Evolutionary conservation across 331 rosid genomes (phyloP).

Genomic region (Phaseolus coccineus): DNA sequence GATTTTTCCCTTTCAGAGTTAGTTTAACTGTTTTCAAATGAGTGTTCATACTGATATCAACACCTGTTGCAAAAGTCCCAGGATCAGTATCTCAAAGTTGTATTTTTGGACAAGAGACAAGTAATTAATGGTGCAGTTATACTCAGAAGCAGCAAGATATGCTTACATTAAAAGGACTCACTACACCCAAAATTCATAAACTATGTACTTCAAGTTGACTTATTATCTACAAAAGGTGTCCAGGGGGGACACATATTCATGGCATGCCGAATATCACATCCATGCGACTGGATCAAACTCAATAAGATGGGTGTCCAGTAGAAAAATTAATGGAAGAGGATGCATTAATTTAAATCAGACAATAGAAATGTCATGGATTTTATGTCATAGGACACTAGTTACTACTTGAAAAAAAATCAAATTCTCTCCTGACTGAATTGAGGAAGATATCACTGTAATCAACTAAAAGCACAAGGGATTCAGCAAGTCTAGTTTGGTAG

Average conservation of each 20-base stretch:
- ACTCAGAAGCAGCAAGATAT: conserved; percentile 2
- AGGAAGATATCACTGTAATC: not conserved
- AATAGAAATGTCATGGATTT: not conserved
- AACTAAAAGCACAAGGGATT: not conserved
- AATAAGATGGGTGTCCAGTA: not conserved
- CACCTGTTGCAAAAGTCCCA: conserved; percentile 65
- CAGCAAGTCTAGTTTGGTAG: not conserved
- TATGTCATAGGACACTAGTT: not conserved
- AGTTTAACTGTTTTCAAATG: conserved; percentile 95
- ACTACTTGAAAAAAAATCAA: not conserved
- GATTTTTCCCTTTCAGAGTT: conserved; percentile 94
- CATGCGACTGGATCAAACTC: not conserved
- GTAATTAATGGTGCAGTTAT: not conserved
- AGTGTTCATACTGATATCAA: conserved; percentile 99
- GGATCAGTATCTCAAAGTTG: conserved; percentile 38
- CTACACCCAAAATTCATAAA: not conserved
- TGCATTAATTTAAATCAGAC: not conserved
- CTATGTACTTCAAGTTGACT: not conserved
- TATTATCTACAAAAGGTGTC: not conserved
- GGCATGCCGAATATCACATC: not conserved
- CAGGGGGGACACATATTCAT: not conserved
- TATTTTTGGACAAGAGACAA: not conserved
- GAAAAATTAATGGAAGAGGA: not conserved
- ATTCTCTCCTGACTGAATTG: not conserved
- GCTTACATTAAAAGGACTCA: not conserved